phyloP scores from a whole-genome alignment of 83 land plant genomes.

The Isoetes engelmannii region DNA sequence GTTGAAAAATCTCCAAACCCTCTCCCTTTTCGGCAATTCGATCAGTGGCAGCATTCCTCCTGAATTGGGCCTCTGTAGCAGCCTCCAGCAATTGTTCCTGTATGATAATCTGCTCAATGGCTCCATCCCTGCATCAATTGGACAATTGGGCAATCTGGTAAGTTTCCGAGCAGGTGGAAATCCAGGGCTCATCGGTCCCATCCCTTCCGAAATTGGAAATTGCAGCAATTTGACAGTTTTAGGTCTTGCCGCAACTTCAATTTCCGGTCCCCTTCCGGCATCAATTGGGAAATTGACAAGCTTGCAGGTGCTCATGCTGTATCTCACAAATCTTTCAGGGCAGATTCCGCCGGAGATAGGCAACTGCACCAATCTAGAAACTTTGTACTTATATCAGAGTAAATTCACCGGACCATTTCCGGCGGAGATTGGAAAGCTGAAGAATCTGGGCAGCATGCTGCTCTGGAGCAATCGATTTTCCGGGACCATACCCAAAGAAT shows the following conservation, averaged over 20 bases:
- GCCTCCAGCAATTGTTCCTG: slow-evolving; percentile 44
- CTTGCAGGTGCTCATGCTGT: slow-evolving; percentile 49
- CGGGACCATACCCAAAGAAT: slow-evolving; percentile 45
- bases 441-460: slow-evolving; percentile 54
- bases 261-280: slow-evolving; percentile 29
- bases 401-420: slow-evolving; percentile 51
- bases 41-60: slow-evolving; percentile 51
- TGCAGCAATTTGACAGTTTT: slow-evolving; percentile 53
- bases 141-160: slow-evolving; percentile 20
- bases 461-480: slow-evolving; percentile 54
- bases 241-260: slow-evolving; percentile 53
- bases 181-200: slow-evolving; percentile 49
- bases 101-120: slow-evolving; percentile 71
- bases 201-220: slow-evolving; percentile 26
- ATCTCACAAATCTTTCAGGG: slow-evolving; percentile 55
- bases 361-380: slow-evolving; percentile 46
- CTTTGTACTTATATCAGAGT: slow-evolving; percentile 56
- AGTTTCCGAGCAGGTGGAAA: slow-evolving; percentile 43
- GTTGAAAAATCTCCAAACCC: slow-evolving; percentile 21
- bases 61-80: slow-evolving; percentile 32
- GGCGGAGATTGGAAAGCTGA: slow-evolving; percentile 51
- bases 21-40: slow-evolving; percentile 49
- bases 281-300: slow-evolving; percentile 41
- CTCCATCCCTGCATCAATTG: slow-evolving; percentile 30
- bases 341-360: slow-evolving; percentile 57